Evolutionary conservation across 2,329 filamentous ascomycete species (phyloP), one percentile per base, ranked within the genome.

Genomic region (Elsinoe necatrix): DNA sequence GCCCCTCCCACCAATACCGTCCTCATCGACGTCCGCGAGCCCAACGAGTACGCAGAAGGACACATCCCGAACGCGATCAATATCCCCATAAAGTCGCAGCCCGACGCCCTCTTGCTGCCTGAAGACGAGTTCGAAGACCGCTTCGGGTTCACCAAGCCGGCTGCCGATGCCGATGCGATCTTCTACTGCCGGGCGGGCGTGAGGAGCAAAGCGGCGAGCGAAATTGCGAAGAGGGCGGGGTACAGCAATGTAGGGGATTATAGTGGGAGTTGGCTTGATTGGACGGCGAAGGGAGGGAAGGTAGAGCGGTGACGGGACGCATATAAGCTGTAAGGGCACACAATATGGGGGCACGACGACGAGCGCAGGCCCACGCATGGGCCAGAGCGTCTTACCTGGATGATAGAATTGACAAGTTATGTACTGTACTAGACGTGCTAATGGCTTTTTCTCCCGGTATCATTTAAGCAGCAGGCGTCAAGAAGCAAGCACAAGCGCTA

Each of bases 171-270:
- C 50, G 70, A 75, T 59, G 64, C 95, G 12, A 78, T 97, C 3
- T 93, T 97, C 66, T 97, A 95, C 71, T 98, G 93, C 74, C 95
- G 89, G 74, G 85, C 91, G 0, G 93, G 93, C 1, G 88, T 97
- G 61, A 78, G 93, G 67, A 89, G 88, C 63, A 76, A 78, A 45
- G 81, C 87, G 0, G 91, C 91, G 5, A 90, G 90, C 5, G 78
- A 80, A 61, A 71, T 96, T 69, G 93, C 93, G 27, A 76, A 77
- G 64, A 80, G 87, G 67, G 85, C 84, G 1, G 92, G 92, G 8
- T 97, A 87, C 78, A 71, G 73, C 50, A 80, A 78, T 6, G 81
- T 87, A 0, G 82, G 81, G 18, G 86, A 90, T 72, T 92, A 89
- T 66, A 75, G 78, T 1, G 87, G 87, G 1, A 87, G 84, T 67